Evolutionary conservation across 768 basidiomycete species (phyloP).

Genomic region (Sarcodon aspratus): DNA sequence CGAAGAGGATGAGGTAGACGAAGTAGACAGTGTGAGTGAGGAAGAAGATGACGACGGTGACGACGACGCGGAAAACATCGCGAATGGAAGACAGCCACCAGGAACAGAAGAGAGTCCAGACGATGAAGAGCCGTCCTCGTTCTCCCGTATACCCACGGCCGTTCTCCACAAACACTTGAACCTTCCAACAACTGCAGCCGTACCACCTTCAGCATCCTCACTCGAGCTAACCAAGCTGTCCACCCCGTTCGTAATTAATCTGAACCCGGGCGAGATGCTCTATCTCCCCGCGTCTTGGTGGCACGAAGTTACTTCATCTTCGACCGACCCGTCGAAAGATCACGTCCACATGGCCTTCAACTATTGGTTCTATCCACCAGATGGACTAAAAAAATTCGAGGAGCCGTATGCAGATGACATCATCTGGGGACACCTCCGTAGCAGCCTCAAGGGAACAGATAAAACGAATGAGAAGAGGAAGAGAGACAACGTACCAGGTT

Average conservation of each 20-base stretch:
- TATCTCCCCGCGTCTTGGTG: constrained; percentile 21
- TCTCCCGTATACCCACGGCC: constrained; percentile 19
- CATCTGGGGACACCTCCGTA: constrained; percentile 15
- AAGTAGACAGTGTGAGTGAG: background rate
- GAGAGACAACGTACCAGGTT: too few species aligned
- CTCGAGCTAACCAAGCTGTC: constrained; percentile 11
- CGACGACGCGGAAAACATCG: background rate
- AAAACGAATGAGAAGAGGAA: background rate
- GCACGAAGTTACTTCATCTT: constrained; percentile 20
- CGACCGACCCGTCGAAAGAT: constrained; percentile 3
- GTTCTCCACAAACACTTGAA: constrained; percentile 14
- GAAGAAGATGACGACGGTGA: constrained; percentile 2
- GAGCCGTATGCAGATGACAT: constrained; percentile 15
- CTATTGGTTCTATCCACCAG: constrained; percentile 22
- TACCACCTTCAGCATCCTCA: constrained; percentile 2
- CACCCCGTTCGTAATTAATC: constrained; percentile 16
- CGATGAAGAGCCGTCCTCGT: constrained; percentile 15
- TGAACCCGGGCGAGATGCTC: constrained; percentile 19
- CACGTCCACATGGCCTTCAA: constrained; percentile 20
- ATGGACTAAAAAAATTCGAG: constrained; percentile 13
- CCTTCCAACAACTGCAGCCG: constrained; percentile 13
- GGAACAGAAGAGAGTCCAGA: constrained; percentile 1
- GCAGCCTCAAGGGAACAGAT: background rate
- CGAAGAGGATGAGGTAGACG: background rate
- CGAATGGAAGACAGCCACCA: background rate